These are phyloP conservation scores for Cystobasidium sp. DNA, from an alignment of 1,284 basidiomycete species.

Conservation along the genomic window DNA sequence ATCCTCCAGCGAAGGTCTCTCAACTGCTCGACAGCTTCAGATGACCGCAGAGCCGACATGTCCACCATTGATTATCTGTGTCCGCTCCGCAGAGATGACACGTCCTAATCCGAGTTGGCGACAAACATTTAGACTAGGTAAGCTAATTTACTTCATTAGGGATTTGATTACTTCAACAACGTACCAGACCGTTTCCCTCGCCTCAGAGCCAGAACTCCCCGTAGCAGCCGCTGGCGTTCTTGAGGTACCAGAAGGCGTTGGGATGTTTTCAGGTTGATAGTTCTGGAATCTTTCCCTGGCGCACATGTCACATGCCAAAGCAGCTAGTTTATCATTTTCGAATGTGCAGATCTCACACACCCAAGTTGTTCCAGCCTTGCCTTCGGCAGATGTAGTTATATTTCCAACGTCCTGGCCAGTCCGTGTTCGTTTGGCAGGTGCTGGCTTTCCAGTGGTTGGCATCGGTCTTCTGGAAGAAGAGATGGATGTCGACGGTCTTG, in stretches of 20 bases:
- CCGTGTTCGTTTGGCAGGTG: not conserved
- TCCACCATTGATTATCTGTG: conserved; percentile 38
- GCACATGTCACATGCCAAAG: conserved; percentile 22
- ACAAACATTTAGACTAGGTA: no score
- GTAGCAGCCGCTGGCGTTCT: no score
- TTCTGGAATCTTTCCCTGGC: conserved; percentile 1
- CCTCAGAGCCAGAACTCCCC: no score
- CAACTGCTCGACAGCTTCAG: conserved; percentile 30
- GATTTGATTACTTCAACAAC: no score
- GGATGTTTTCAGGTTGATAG: no score
- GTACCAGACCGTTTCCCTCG: no score
- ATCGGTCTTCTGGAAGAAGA: not conserved
- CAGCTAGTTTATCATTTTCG: conserved; percentile 5
- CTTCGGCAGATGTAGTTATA: not conserved
- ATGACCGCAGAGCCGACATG: conserved; percentile 25
- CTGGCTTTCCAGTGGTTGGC: not conserved
- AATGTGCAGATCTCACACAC: conserved; percentile 28
- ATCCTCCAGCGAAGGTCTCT: not conserved
- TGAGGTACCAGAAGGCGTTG: no score
- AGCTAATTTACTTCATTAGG: no score
- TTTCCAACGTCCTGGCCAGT: not conserved
- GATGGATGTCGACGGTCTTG: not conserved
- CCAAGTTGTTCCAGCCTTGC: not conserved
- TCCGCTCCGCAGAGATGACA: conserved; percentile 35
- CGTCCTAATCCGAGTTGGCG: not conserved